Base-by-base conservation (phyloP, 2,329 filamentous ascomycete species). In the Penicillium paneum region DNA sequence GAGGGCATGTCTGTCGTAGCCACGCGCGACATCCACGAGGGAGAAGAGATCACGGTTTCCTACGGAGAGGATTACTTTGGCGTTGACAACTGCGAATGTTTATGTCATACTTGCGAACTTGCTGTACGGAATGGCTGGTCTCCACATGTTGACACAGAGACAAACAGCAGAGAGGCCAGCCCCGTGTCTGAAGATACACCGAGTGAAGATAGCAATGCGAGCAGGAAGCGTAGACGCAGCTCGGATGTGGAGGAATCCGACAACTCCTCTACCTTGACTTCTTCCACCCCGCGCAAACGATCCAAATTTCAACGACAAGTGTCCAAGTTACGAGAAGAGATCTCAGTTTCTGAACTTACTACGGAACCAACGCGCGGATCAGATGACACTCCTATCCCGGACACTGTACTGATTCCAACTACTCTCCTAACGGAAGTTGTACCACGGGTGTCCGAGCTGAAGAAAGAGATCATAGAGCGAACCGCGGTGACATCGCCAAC, bases 1-100 rank as follows among this genome's bases (percentile, higher is more conserved):
- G 86, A 92, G 54, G 91, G 91, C 34, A 97, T 99, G 77, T 89
- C 95, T 67, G 92, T 99, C 53, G 84, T 96, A 46, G 91, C 94
- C 3, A 84, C 86, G 32, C 85, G 86, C 61, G 82, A 92, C 55
- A 97, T 99, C 57, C 83, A 88, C 11, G 79, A 88, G 1, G 94
- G 92, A 3, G 92, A 99, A 57, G 94, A 99, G 72, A 96, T 99
- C 56, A 99, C 94, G 0, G 94, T 99, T 0, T 93, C 88, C 0
- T 99, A 99, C 67, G 91, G 93, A 24, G 91, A 96, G 17, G 91
- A 90, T 68, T 99, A 99, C 71, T 99, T 99, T 75, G 94, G 94
- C 2, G 87, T 91, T 41, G 85, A 92, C 70, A 99, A 99, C 64
- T 92, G 91, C 72, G 94, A 99, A 69, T 99, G 94, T 69, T 78